Percentiles rank a stretch among this genome's conserved stretches.
phyloP scores from a whole-genome alignment of 1,284 basidiomycete genomes.

The Cutaneotrichosporon dermatis region DNA sequence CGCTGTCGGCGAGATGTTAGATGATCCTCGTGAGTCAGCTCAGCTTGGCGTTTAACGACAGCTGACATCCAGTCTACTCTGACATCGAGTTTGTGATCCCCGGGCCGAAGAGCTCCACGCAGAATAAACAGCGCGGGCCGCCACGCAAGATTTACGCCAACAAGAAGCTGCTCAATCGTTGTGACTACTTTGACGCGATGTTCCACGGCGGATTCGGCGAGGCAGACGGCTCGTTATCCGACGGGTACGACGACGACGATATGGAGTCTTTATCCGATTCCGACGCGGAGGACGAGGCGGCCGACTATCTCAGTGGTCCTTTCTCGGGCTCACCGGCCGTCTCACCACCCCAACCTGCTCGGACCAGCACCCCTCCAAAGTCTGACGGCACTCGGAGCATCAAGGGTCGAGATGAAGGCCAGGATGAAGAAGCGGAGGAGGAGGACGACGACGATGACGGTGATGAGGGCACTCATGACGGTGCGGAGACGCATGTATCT shows the following conservation, averaged over 20 bases:
- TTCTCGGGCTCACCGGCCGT: background rate
- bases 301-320: constrained; percentile 10
- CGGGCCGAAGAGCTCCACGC: constrained; percentile 1
- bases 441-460: constrained; percentile 8
- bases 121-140: background rate
- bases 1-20: constrained; percentile 66
- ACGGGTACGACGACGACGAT: constrained; percentile 34
- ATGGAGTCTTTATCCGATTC: constrained; percentile 41
- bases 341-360: background rate
- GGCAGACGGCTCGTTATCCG: constrained; percentile 27
- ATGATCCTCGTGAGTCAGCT: constrained; percentile 56
- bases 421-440: background rate
- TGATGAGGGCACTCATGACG: constrained; percentile 13
- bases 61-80: constrained; percentile 57
- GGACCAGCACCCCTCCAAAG: background rate
- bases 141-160: constrained; percentile 53
- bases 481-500: background rate
- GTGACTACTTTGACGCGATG: constrained; percentile 65
- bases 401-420: too few relatives aligned
- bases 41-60: too few relatives aligned
- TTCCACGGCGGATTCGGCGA: constrained; percentile 45
- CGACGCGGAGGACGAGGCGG: constrained; percentile 45
- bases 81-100: constrained; percentile 75
- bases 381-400: background rate
- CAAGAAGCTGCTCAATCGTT: constrained; percentile 62